Percentiles rank a stretch among this genome's conserved stretches.
phyloP scores from a whole-genome alignment of 148 eudicot genomes.

The Rheum nobile region DNA sequence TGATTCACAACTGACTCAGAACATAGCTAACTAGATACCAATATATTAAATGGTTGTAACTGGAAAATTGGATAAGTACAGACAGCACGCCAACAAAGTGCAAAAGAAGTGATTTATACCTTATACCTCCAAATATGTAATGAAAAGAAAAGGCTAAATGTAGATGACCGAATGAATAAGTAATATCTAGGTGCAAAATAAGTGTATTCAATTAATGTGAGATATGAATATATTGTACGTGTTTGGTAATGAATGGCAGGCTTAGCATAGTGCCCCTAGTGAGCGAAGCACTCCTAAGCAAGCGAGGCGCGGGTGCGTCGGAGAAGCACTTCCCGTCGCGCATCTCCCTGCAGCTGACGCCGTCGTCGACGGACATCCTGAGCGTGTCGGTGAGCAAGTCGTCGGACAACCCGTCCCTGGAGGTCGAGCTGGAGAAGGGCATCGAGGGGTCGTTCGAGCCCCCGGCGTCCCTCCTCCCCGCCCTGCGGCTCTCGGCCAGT shows the following conservation, averaged over 20 bases:
- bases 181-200: too few species aligned
- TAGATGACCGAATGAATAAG: too few species aligned
- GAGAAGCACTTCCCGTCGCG: conserved; percentile 95
- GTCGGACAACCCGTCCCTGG: conserved; percentile 50
- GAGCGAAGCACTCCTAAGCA: conserved; percentile 38
- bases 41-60: too few species aligned
- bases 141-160: too few species aligned
- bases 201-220: not conserved
- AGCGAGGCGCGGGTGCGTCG: conserved; percentile 60
- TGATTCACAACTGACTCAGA: too few species aligned
- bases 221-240: conserved; percentile 15
- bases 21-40: too few species aligned
- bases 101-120: conserved; percentile 38
- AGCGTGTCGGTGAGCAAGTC: conserved; percentile 75
- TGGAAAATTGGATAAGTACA: too few species aligned
- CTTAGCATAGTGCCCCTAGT: conserved; percentile 55
- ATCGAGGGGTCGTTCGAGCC: conserved; percentile 60
- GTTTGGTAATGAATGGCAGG: conserved; percentile 42
- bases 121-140: too few species aligned
- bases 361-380: conserved; percentile 36
- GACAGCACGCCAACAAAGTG: too few species aligned
- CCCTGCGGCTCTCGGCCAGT: conserved; percentile 43
- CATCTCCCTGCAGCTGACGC: conserved; percentile 61
- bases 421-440: conserved; percentile 35
- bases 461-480: conserved; percentile 23